Base-by-base conservation (phyloP, 2,329 filamentous ascomycete species). In the Ampelomyces quisqualis region DNA sequence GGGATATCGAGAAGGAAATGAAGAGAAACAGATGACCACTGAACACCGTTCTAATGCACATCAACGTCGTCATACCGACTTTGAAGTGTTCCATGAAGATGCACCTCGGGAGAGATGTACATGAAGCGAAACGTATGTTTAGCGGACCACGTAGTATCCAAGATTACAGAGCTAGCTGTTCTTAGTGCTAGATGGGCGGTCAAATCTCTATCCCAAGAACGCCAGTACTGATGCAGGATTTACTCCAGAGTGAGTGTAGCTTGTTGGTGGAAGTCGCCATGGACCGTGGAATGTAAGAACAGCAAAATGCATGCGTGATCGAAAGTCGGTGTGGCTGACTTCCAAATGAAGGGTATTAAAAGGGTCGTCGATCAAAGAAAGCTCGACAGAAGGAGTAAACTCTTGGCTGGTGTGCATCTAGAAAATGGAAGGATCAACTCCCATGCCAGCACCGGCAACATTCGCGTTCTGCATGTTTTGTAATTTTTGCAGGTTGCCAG, bases 401-500 rank as follows among this genome's bases (percentile, higher is more conserved):
- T 33, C 45, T 34, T 24, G 10, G 11, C 26, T 11, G 20, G 7
- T 23, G 8, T 19, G 20, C n/a, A 22, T 19, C 54, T 57, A 69
- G 40, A 67, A 68, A 69, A 77, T 74, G 43, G 76, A 74, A 45
- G 78, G 75, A 45, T 76, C 76, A 57, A 81, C 78, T 40, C 76
- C 72, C 46, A 82, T 70, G 38, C 78, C 78, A 42, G 73, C 73
- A 30, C 73, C 74, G 17, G 75, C 77, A 44, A 76, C 73, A 42
- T 76, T 76, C 45, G 71, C 73, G 21, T 60, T 63, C 31, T 67
- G 62, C 43, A 64, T 39, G 29, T 71, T 72, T 56, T 71, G 63
- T 38, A 70, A 70, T 17, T 52, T 59, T 48, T 72, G 68, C 32
- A 73, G 48, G 34, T 69, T 70, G 34, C 59, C 65, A 11, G 64